These are phyloP conservation scores for Musa itinerans DNA, from an alignment of 176 grass and related monocot genomes.

Conservation along the genomic window DNA sequence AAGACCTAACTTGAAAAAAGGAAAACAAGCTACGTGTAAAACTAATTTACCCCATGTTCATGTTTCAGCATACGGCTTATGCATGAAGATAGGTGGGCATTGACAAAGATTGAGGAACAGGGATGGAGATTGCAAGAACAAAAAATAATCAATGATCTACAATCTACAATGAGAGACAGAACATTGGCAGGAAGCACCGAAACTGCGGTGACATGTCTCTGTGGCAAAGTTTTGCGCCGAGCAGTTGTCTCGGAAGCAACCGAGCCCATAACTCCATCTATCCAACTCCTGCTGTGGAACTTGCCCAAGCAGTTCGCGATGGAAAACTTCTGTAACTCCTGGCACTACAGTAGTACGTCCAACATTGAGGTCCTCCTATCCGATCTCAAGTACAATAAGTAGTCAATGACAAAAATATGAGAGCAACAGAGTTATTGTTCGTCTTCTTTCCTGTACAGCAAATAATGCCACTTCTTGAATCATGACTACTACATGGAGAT, in stretches of 20 bases:
- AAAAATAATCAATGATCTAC: slow-evolving; percentile 25
- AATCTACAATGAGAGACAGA: slow-evolving; percentile 58
- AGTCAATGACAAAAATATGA: too few species aligned
- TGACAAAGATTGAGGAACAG: too few species aligned
- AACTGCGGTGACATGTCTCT: slow-evolving; percentile 62
- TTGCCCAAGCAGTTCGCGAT: slow-evolving; percentile 81
- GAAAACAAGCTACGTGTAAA: too few species aligned
- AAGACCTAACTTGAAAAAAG: too few species aligned
- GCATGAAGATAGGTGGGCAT: too few species aligned
- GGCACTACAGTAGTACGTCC: slow-evolving; percentile 71
- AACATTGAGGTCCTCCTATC: slow-evolving; percentile 67
- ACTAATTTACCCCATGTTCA: too few species aligned
- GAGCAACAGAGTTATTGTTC: too few species aligned
- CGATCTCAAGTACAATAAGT: slow-evolving; percentile 35
- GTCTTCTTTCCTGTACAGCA: too few species aligned
- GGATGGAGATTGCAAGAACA: not conserved
- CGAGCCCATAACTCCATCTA: slow-evolving; percentile 34
- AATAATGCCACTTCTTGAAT: too few species aligned
- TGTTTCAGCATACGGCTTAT: too few species aligned
- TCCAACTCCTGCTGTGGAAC: slow-evolving; percentile 66
- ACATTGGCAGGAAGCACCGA: slow-evolving; percentile 62
- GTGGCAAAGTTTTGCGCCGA: slow-evolving; percentile 42
- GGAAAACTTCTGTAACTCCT: slow-evolving; percentile 83
- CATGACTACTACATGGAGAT: too few species aligned
- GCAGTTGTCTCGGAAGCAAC: slow-evolving; percentile 32